Conservation (phyloP, 2,329 filamentous ascomycete species). For the Fusarium agapanthi region DNA sequence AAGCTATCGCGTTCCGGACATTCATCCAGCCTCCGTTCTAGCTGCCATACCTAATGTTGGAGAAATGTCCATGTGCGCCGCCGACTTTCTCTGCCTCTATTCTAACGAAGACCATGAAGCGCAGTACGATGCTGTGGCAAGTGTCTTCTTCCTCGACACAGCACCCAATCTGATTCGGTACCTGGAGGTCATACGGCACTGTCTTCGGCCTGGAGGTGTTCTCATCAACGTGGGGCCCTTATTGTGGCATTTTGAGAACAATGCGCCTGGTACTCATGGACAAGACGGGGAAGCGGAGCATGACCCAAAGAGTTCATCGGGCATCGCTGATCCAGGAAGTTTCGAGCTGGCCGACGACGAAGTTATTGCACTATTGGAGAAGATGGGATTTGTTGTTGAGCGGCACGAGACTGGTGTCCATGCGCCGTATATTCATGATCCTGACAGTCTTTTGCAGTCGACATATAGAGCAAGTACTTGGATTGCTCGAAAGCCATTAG, state of each 20-base stretch:
- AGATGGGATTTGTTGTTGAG: slow-evolving; percentile 80
- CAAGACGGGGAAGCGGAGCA: slow-evolving; percentile 61
- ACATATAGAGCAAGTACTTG: slow-evolving; percentile 84
- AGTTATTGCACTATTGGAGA: slow-evolving; percentile 77
- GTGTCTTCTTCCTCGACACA: slow-evolving; percentile 97
- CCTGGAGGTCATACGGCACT: slow-evolving; percentile 81
- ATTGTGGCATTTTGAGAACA: slow-evolving; percentile 93
- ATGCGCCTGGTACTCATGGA: slow-evolving; percentile 66
- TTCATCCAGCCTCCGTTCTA: slow-evolving; percentile 73
- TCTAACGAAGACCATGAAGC: slow-evolving; percentile 67
- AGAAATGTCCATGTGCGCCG: slow-evolving; percentile 90
- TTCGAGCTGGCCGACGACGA: slow-evolving; percentile 93
- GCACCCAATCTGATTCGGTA: slow-evolving; percentile 93
- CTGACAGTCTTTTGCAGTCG: slow-evolving; percentile 84
- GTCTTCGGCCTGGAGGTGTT: slow-evolving; percentile 78
- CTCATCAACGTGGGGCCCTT: slow-evolving; percentile 92
- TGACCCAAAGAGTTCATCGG: slow-evolving; percentile 61
- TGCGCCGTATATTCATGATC: slow-evolving; percentile 88
- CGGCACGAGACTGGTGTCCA: slow-evolving; percentile 65
- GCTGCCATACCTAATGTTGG: slow-evolving; percentile 54
- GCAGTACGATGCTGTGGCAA: slow-evolving; percentile 82
- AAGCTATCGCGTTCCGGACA: slow-evolving; percentile 79
- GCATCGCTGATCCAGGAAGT: slow-evolving; percentile 87
- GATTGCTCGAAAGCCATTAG: slow-evolving; percentile 77
- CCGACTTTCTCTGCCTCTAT: slow-evolving; percentile 93